Conservation (phyloP, 345 rosid species). For the Citrus trifoliata region DNA sequence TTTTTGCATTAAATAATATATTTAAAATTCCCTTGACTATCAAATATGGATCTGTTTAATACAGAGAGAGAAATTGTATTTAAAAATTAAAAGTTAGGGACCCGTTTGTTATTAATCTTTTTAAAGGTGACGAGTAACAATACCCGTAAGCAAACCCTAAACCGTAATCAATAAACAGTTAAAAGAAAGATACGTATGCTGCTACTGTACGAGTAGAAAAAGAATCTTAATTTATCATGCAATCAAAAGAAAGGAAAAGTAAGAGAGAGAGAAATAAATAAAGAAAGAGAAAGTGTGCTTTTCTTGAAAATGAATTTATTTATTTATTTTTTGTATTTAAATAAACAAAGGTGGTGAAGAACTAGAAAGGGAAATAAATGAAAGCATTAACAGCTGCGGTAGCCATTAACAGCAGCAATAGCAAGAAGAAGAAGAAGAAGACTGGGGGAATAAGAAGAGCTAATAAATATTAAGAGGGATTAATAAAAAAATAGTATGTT, state of each 20-base stretch:
- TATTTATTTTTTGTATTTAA: neutral
- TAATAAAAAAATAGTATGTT: neutral
- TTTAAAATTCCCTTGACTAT: too few species aligned
- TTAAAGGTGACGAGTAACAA: too few species aligned
- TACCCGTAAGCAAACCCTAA: neutral
- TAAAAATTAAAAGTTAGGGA: neutral
- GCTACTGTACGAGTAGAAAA: neutral
- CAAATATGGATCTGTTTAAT: neutral
- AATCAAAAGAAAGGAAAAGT: neutral
- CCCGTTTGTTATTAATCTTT: neutral
- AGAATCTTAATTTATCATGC: neutral
- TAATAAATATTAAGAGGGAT: neutral
- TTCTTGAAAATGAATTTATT: neutral
- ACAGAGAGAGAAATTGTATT: too few species aligned
- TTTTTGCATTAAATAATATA: too few species aligned
- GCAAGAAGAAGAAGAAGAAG: neutral
- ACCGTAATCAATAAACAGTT: neutral
- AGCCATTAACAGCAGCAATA: neutral
- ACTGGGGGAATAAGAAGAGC: neutral
- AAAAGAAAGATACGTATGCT: too few species aligned
- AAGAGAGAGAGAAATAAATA: neutral
- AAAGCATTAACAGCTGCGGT: conserved; percentile 8
- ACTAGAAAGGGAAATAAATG: conserved; percentile 1
- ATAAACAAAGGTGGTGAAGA: neutral
- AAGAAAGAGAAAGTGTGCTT: conserved; percentile 12